Conservation (phyloP, 768 basidiomycete species). For the Agaricus subrufescens region DNA sequence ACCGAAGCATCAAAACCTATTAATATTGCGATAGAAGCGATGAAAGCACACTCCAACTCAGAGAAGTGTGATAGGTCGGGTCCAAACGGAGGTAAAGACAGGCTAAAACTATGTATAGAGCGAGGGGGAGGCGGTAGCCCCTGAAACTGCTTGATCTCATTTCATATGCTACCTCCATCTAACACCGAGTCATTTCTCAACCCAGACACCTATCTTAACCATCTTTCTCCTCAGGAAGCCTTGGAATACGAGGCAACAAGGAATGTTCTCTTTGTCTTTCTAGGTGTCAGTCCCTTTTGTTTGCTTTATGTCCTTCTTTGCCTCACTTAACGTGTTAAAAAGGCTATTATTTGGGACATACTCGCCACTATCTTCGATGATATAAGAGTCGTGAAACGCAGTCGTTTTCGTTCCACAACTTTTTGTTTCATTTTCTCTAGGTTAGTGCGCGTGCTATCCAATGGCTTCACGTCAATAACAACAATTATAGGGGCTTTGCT, state of each 20-base stretch:
- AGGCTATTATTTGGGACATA: background rate
- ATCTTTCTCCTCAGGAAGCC: background rate
- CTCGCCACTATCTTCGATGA: background rate
- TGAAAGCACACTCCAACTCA: too few species aligned
- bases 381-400: background rate
- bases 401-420: background rate
- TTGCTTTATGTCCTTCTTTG: background rate
- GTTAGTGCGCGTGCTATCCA: background rate
- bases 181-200: background rate
- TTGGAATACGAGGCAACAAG: background rate
- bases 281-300: background rate
- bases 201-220: background rate
- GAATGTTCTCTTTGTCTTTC: background rate
- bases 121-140: too few species aligned
- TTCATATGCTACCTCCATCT: too few species aligned
- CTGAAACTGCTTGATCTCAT: too few species aligned
- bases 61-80: too few species aligned
- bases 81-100: too few species aligned
- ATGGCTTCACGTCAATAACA: background rate
- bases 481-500: background rate
- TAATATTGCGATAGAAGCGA: too few species aligned
- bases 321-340: background rate
- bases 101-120: too few species aligned
- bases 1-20: too few species aligned
- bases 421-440: background rate